Evolutionary conservation across 768 basidiomycete species (phyloP), one percentile per base, ranked within the genome.

Genomic region (Rubroboletus satanas): DNA sequence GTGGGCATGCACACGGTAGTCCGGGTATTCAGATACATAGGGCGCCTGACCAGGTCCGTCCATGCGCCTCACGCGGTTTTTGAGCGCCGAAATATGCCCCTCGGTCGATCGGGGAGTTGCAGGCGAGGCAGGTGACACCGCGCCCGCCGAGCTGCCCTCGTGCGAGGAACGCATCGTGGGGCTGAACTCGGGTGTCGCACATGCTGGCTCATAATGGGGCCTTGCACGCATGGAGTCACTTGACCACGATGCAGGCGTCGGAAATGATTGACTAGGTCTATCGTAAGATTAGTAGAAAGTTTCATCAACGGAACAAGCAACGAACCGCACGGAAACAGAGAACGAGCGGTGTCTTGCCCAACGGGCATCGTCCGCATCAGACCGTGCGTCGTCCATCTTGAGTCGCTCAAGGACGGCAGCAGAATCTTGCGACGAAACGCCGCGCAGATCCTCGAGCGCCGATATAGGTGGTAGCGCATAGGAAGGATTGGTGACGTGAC

Each of bases 381-480:
- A 54, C 29, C 21, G 41, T 1, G 42, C 75, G 48, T 84, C 84
- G 21, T 84, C 81, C 58, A 78, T 75, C 52, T 75, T 78, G n/a
- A 90, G 69, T 28, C 88, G 77, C 51, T 82, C 74, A 45, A 90
- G 69, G 7, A 90, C 87, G 7, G 85, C 82, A 5, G 83, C 81
- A 0, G 86, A 83, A 64, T 88, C 85, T 36, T 76, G 54, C 56
- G 74, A 68, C 62, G 71, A 66, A 21, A 79, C 70, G 3, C 83
- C 82, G 9, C 83, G 76, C 46, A 84, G 66, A 55, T 83, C 82
- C 66, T 88, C 87, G 61, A 90, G 70, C 0, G 84, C 81, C 7
- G 86, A 83, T 52, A 88, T 87, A 1, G 86, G 84, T 1, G 85
- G 87, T 4, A 88, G 65, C 2, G 84, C 80, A 56, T 84, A 84